These are phyloP conservation scores for Calendula officinalis DNA, from an alignment of 129 eudicot species.

Conservation along the genomic window DNA sequence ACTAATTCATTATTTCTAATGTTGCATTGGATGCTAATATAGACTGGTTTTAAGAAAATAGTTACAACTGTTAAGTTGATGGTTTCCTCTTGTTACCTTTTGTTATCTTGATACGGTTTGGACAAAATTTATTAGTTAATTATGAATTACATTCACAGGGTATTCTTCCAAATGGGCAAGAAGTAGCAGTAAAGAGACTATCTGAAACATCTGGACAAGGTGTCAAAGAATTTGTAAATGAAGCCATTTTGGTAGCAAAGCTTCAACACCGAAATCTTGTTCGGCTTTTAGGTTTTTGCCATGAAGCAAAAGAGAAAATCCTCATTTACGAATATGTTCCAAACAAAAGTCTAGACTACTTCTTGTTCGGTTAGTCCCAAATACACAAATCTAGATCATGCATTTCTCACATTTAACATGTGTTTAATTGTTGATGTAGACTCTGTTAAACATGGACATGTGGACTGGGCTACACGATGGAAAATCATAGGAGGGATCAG, in stretches of 20 bases:
- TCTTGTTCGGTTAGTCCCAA: slow-evolving; percentile 34
- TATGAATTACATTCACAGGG: slow-evolving; percentile 25
- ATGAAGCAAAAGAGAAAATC: slow-evolving; percentile 34
- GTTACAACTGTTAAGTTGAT: too few species aligned
- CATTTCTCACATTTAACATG: not conserved
- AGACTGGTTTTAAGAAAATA: too few species aligned
- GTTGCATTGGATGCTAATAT: too few species aligned
- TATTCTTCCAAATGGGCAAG: slow-evolving; percentile 29
- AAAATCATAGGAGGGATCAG: slow-evolving; percentile 38
- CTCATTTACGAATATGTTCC: slow-evolving; percentile 36
- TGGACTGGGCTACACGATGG: slow-evolving; percentile 33
- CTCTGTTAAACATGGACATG: slow-evolving; percentile 27
- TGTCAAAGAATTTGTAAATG: slow-evolving; percentile 29
- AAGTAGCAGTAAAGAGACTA: slow-evolving; percentile 34
- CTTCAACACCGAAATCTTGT: slow-evolving; percentile 48
- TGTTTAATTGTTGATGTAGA: slow-evolving; percentile 17
- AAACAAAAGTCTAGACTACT: not conserved
- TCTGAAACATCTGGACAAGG: slow-evolving; percentile 37
- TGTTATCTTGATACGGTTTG: too few species aligned
- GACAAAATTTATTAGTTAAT: too few species aligned
- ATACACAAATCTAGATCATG: not conserved
- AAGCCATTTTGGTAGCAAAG: slow-evolving; percentile 33
- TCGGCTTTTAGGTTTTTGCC: slow-evolving; percentile 34
- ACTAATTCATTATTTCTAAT: not conserved
- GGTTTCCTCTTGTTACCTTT: too few species aligned